Evolutionary conservation across 805 yeast genomes (phyloP), one percentile per base, ranked within the genome.

Genomic region (Saturnispora mendoncae): DNA sequence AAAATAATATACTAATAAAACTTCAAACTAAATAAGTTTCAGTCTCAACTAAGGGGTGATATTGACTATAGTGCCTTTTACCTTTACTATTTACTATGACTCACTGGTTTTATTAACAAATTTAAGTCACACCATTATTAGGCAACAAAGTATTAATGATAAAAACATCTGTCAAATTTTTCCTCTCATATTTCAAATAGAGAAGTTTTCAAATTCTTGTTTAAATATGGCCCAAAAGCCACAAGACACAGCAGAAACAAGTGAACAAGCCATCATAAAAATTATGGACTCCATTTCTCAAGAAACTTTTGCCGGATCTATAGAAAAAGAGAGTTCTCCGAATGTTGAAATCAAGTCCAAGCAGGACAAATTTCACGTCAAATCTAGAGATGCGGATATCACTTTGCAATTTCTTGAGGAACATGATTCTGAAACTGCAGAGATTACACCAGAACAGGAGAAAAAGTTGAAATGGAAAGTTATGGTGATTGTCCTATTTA

Each of bases 301-400:
- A 23, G 26, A 23, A 23, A 23, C 9, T 23, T 7, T 23, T 7
- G 10, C 9, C 10, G 26, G 10, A 23, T 23, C 26, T 7, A 7
- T 7, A 7, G 10, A 10, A 7, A 23, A 23, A 23, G 26, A 23
- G 10, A 7, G 10, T 10, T 7, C 6, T 23, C 9, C 6, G 4
- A 29, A 14, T 14, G 33, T 6, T 34, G 10, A 20, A 18, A 35
- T 46, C 28, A 42, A 6, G 9, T 7, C 5, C 13, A 17, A 33
- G 19, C 14, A 23, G 8, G 18, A 33, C 10, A 27, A 12, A 13
- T 15, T 14, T 15, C 14, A 33, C 14, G 26, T 39, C 6, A 33
- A 25, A 1, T 49, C 47, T 14, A 49, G 47, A 35, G 48, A 57
- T 39, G 64, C 64, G 9, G 65, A 61, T 48, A 36, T 42, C 7